Evolutionary conservation across 139 green algal genomes (phyloP).

Genomic region (Micromonas commoda): DNA sequence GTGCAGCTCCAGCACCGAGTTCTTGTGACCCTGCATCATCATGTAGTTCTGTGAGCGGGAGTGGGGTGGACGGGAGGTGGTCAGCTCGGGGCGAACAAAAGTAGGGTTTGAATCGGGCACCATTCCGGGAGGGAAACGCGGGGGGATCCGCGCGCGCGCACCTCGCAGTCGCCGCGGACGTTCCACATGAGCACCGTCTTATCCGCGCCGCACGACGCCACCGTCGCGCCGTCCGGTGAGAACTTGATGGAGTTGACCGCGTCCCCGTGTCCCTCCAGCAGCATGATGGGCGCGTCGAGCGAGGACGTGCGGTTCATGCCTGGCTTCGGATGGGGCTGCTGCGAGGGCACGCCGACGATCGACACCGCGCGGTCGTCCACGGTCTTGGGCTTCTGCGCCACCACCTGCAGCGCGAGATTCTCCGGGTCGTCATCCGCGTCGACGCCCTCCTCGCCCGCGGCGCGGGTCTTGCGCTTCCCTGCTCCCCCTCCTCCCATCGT

Average conservation of each 20-base stretch:
- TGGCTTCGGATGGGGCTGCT: no score
- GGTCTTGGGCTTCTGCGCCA: not conserved
- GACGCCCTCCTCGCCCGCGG: no score
- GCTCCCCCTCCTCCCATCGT: no score
- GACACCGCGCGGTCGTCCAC: not conserved
- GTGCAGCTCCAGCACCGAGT: slow-evolving; percentile 83
- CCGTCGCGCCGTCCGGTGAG: slow-evolving; percentile 58
- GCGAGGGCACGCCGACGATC: no score
- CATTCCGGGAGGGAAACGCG: no score
- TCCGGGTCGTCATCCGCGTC: not conserved
- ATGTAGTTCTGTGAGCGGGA: slow-evolving; percentile 63
- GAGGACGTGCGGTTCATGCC: slow-evolving; percentile 43
- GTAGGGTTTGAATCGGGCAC: not conserved
- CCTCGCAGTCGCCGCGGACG: not conserved
- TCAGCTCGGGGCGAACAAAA: not conserved
- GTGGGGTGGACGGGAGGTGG: not conserved
- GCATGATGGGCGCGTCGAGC: slow-evolving; percentile 75
- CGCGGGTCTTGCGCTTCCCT: no score
- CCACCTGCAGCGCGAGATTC: not conserved
- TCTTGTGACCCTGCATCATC: slow-evolving; percentile 85
- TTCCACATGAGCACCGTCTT: slow-evolving; percentile 37
- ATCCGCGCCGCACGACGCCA: slow-evolving; percentile 70
- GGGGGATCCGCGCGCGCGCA: not conserved
- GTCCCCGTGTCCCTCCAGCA: slow-evolving; percentile 65
- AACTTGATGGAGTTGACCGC: slow-evolving; percentile 72